Evolutionary conservation across 306 rosid genomes (phyloP).

Genomic region (Luffa aegyptiaca): DNA sequence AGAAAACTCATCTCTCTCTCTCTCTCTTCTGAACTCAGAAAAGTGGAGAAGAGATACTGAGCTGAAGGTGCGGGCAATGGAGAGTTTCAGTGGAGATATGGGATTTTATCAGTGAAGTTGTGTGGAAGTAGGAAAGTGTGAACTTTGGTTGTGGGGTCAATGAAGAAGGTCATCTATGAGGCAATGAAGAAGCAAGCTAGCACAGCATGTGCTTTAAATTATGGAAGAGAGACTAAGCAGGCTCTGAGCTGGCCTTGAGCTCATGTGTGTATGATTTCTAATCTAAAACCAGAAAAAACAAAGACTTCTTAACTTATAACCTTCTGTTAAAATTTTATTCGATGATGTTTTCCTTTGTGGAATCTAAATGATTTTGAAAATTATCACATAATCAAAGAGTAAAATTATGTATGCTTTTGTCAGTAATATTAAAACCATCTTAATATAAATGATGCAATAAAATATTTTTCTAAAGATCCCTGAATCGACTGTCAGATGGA

Average conservation of each 20-base stretch:
- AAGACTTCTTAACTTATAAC: neutral
- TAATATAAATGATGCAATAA: neutral
- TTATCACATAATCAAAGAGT: neutral
- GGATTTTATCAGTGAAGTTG: conserved; percentile 7
- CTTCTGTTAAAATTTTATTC: neutral
- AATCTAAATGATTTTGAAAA: neutral
- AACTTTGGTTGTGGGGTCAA: conserved; percentile 21
- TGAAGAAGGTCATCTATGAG: conserved; percentile 25
- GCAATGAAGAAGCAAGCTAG: conserved; percentile 34
- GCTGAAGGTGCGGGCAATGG: neutral
- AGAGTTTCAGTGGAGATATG: conserved; percentile 3
- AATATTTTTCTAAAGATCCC: neutral
- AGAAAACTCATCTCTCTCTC: conserved; percentile 21
- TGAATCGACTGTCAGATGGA: neutral
- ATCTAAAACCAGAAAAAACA: neutral
- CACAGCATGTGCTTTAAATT: conserved; percentile 56
- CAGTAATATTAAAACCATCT: neutral
- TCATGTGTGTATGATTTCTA: conserved; percentile 8
- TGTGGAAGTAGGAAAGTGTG: conserved; percentile 1
- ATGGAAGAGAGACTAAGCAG: conserved; percentile 27
- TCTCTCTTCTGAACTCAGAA: neutral
- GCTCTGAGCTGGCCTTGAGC: conserved; percentile 40
- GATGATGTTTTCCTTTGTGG: neutral
- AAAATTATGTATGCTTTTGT: neutral
- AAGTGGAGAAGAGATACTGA: neutral